Conservation (phyloP, 306 rosid species). For the Quercus suber region DNA sequence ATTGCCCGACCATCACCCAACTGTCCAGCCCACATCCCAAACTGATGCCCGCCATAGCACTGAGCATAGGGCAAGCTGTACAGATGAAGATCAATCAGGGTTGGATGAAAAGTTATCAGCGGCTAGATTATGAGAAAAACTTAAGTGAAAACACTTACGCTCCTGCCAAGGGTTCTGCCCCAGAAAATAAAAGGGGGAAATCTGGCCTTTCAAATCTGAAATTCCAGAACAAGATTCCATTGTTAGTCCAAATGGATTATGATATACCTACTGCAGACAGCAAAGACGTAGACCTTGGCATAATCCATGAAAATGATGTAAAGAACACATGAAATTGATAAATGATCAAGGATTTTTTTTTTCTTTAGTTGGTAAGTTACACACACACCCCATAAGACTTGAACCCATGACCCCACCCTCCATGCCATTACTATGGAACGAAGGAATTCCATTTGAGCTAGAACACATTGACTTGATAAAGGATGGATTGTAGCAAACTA, state of each 20-base stretch:
- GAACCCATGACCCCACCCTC: too few relatives aligned
- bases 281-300: background rate
- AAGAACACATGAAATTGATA: background rate
- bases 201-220: conserved; percentile 89
- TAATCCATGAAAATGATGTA: conserved; percentile 2
- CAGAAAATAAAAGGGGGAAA: conserved; percentile 76
- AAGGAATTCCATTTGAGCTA: too few relatives aligned
- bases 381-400: too few relatives aligned
- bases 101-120: conserved; percentile 14
- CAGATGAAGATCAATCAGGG: conserved; percentile 16
- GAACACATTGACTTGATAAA: too few relatives aligned
- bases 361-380: too few relatives aligned
- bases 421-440: too few relatives aligned
- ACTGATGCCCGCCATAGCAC: conserved; percentile 98
- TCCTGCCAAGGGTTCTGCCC: conserved; percentile 78
- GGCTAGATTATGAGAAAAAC: background rate
- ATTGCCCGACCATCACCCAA: conserved; percentile 99
- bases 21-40: conserved; percentile 99
- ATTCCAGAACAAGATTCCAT: conserved; percentile 24
- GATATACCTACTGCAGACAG: background rate
- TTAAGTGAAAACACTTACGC: conserved; percentile 53
- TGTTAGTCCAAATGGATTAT: conserved; percentile 26
- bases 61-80: conserved; percentile 88
- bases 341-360: background rate
- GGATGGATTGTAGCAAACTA: background rate